These are phyloP conservation scores for Hibiscus trionum DNA, from an alignment of 345 rosid genomes.

Conservation along the genomic window DNA sequence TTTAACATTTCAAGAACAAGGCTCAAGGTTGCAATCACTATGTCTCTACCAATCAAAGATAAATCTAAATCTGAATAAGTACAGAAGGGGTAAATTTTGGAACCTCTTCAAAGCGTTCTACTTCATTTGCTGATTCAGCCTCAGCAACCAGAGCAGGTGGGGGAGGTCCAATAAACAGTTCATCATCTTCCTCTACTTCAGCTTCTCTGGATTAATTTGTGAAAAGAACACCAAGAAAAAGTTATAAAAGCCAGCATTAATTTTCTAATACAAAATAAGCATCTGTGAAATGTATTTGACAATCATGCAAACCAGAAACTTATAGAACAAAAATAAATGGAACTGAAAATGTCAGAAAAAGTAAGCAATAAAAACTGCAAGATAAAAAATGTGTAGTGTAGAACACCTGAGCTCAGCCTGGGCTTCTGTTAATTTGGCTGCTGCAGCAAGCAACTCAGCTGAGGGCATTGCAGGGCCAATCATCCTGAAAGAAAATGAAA, in stretches of 20 bases:
- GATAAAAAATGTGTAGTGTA: background rate
- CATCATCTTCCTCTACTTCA: conserved; percentile 76
- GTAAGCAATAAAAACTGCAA: conserved; percentile 1
- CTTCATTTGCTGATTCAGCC: conserved; percentile 83
- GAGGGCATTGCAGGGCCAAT: conserved; percentile 96
- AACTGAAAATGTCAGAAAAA: background rate
- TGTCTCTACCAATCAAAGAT: background rate
- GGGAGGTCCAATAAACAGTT: conserved; percentile 78
- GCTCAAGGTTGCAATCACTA: background rate
- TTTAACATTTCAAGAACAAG: background rate
- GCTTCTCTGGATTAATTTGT: conserved; percentile 50
- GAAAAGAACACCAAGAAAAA: conserved; percentile 6
- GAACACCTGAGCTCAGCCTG: conserved; percentile 74
- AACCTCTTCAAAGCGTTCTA: conserved; percentile 95
- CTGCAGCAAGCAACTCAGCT: conserved; percentile 85
- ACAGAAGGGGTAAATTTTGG: conserved; percentile 9
- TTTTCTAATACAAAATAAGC: background rate
- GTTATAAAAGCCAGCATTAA: background rate
- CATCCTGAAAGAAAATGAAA: conserved; percentile 38
- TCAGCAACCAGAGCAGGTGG: conserved; percentile 89
- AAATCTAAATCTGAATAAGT: conserved; percentile 2
- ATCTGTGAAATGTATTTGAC: background rate
- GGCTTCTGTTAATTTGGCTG: conserved; percentile 92
- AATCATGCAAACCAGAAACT: background rate
- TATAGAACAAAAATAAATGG: background rate